Evolutionary conservation across 2,329 filamentous ascomycete species (phyloP).

Genomic region (Neurospora sp.): DNA sequence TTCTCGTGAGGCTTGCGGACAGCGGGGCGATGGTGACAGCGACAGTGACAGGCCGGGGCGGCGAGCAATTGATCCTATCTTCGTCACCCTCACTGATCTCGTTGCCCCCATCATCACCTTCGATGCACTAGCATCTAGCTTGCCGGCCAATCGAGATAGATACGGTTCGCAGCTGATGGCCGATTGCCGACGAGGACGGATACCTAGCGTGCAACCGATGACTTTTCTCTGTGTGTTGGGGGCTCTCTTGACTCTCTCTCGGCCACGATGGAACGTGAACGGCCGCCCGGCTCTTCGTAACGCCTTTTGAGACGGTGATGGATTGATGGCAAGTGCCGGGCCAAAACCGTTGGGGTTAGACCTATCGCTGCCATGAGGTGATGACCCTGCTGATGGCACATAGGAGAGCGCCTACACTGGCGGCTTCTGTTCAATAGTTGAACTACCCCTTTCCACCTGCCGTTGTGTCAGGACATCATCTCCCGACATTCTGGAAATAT

Average conservation of each 20-base stretch:
- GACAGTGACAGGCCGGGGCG: not conserved
- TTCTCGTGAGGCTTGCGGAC: not conserved
- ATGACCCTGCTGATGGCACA: not conserved
- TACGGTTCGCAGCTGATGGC: not conserved
- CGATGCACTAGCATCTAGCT: not conserved
- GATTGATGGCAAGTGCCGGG: not conserved
- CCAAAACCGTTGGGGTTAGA: not conserved
- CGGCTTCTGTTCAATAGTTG: not conserved
- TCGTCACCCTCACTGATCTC: not conserved
- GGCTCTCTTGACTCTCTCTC: not conserved
- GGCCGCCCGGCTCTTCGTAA: not conserved
- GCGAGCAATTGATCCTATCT: not conserved
- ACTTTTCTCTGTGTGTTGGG: not conserved
- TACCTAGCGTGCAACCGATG: not conserved
- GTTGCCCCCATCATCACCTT: not conserved
- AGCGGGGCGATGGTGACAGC: not conserved
- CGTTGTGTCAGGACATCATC: not conserved
- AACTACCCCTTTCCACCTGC: not conserved
- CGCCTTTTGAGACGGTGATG: not conserved
- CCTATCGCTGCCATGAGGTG: not conserved
- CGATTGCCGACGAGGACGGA: not conserved
- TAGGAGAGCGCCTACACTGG: not conserved
- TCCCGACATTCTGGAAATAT: not conserved
- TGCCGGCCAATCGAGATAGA: not conserved
- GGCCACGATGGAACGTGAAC: not conserved